phyloP scores from a whole-genome alignment of 208 protist species.

The Trypanosoma caninum region DNA sequence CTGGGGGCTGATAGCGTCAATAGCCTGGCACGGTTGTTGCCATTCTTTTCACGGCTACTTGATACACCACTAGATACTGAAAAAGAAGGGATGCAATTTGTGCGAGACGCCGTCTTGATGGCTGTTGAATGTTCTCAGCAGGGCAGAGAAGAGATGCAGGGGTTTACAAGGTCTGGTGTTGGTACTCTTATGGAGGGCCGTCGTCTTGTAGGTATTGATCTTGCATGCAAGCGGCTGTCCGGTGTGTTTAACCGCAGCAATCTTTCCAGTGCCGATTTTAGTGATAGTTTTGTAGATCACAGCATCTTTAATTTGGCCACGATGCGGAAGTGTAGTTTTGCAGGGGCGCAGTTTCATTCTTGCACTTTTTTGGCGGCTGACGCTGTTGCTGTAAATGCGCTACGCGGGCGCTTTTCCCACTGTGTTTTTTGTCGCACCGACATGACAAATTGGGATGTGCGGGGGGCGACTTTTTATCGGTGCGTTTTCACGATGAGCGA shows the following conservation, averaged over 20 bases:
- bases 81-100: conserved; percentile 23
- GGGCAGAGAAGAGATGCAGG: neutral
- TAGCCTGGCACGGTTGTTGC: neutral
- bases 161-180: conserved; percentile 29
- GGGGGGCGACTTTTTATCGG: conserved; percentile 68
- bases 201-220: conserved; percentile 46
- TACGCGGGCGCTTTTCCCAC: conserved; percentile 58
- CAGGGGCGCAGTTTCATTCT: conserved; percentile 63
- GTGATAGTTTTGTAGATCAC: conserved; percentile 37
- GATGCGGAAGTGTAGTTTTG: conserved; percentile 31
- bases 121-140: conserved; percentile 26
- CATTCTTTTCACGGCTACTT: conserved; percentile 15
- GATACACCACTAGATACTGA: conserved; percentile 17
- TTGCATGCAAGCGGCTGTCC: conserved; percentile 45
- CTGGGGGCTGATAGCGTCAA: neutral
- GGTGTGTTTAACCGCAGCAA: conserved; percentile 71
- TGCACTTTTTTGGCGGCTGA: conserved; percentile 69
- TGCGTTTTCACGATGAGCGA: conserved; percentile 76
- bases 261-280: conserved; percentile 31
- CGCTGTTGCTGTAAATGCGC: conserved; percentile 28
- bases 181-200: conserved; percentile 67
- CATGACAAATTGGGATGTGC: conserved; percentile 58
- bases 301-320: conserved; percentile 64
- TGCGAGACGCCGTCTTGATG: conserved; percentile 34
- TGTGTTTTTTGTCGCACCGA: conserved; percentile 66